A percentile compares a stretch with the other conserved stretches of the same genome.
phyloP scores from a whole-genome alignment of 352 stramenopile genomes.

The Globisporangium middletonii region DNA sequence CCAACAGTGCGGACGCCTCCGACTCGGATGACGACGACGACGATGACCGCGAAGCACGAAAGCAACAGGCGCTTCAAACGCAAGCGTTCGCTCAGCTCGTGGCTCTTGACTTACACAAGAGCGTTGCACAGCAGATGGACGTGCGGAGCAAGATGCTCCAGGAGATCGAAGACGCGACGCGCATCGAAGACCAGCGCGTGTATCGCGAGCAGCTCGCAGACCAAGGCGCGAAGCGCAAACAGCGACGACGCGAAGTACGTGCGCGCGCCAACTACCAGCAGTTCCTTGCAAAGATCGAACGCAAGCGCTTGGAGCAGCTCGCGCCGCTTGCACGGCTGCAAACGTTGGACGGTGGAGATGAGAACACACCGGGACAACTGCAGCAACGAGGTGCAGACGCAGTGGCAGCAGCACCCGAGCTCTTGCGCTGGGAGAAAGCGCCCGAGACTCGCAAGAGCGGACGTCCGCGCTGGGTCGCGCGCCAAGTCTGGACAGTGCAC shows the following conservation, averaged over 20 bases:
- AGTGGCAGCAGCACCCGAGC: neutral
- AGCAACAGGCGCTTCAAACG: neutral
- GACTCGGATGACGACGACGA: neutral
- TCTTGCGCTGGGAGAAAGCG: constrained; percentile 18
- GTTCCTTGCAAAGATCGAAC: constrained; percentile 21
- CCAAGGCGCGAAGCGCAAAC: constrained; percentile 39
- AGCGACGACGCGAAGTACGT: constrained; percentile 24
- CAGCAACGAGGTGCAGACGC: neutral
- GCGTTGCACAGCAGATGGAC: constrained; percentile 22
- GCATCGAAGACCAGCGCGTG: constrained; percentile 44
- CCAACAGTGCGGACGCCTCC: neutral
- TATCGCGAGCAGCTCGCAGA: constrained; percentile 36
- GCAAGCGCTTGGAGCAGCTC: constrained; percentile 17
- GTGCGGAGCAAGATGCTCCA: constrained; percentile 22
- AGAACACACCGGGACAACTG: neutral
- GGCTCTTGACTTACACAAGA: constrained; percentile 13
- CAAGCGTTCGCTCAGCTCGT: constrained; percentile 14
- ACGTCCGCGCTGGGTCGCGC: constrained; percentile 17
- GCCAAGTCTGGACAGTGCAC: constrained; percentile 14
- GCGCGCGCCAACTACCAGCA: constrained; percentile 26
- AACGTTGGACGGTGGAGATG: neutral
- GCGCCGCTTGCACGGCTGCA: neutral
- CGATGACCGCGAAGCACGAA: neutral
- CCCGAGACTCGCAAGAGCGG: neutral
- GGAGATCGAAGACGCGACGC: constrained; percentile 26